Percentiles rank a stretch among this genome's conserved stretches.
These are phyloP conservation scores for Plasmodium gallinaceum DNA, from an alignment of 169 alveolate genomes.

Conservation along the genomic window DNA sequence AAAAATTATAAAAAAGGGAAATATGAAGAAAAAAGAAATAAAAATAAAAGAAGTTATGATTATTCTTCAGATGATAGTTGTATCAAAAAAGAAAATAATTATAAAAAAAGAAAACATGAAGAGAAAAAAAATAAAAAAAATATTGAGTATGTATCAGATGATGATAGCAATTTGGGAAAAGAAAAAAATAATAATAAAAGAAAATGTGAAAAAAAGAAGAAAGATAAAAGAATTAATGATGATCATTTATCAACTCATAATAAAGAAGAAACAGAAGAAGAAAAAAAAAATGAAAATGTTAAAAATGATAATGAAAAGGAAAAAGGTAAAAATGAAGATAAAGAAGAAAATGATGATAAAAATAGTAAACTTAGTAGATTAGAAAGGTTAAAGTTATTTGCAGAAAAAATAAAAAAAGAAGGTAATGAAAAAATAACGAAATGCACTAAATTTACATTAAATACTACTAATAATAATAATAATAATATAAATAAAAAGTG, in stretches of 20 bases:
- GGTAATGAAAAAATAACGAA: slow-evolving; percentile 3
- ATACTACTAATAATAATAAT: background rate
- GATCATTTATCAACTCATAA: slow-evolving; percentile 17
- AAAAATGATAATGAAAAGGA: slow-evolving; percentile 16
- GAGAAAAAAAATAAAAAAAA: background rate
- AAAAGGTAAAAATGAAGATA: slow-evolving; percentile 42
- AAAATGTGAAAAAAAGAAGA: background rate
- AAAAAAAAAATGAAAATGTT: slow-evolving; percentile 70
- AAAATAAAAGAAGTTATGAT: background rate
- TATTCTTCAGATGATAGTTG: background rate
- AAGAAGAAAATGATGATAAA: slow-evolving; percentile 14
- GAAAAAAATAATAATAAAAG: background rate
- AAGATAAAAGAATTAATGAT: background rate
- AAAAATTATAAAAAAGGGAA: background rate
- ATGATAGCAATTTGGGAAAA: background rate
- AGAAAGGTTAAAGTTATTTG: slow-evolving; percentile 52
- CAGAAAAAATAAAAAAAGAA: slow-evolving; percentile 26
- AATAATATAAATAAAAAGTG: background rate
- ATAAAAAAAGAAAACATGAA: background rate
- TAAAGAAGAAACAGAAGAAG: background rate
- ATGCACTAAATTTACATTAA: slow-evolving; percentile 31
- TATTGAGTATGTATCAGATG: background rate
- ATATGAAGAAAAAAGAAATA: slow-evolving; percentile 1
- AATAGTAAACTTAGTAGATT: slow-evolving; percentile 28
- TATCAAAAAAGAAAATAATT: background rate